Evolutionary conservation across 495 filamentous ascomycete species (phyloP).

Genomic region (Aspergillus indologenus): DNA sequence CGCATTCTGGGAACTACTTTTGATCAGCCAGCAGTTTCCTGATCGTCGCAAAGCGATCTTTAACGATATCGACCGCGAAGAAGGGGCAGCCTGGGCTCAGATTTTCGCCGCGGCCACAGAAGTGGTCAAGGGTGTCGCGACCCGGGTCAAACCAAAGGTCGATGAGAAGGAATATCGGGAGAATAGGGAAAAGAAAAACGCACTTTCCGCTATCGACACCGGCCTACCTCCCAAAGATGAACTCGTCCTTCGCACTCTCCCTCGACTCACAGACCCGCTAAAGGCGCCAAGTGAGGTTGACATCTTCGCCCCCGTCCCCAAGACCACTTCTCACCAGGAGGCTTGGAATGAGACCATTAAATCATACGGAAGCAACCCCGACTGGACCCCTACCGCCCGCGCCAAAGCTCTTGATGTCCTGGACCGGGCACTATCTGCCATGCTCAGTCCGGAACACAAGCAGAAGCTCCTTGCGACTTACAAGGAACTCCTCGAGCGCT

Average conservation of each 20-base stretch:
- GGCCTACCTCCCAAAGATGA: conserved; percentile 11
- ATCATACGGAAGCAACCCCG: conserved; percentile 56
- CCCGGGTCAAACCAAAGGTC: conserved; percentile 50
- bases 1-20: conserved; percentile 86
- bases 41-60: conserved; percentile 79
- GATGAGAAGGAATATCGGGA: background rate
- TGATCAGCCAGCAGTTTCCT: conserved; percentile 70
- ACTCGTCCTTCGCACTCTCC: conserved; percentile 44
- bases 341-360: conserved; percentile 53
- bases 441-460: conserved; percentile 44
- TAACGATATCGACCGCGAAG: conserved; percentile 81
- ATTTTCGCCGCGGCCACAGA: conserved; percentile 63
- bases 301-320: conserved; percentile 51
- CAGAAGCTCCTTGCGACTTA: conserved; percentile 36
- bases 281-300: conserved; percentile 45
- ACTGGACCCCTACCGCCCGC: conserved; percentile 45
- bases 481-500: too few species aligned
- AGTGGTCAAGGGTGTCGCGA: conserved; percentile 61
- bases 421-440: conserved; percentile 39
- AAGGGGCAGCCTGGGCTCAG: conserved; percentile 77
- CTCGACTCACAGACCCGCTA: conserved; percentile 50
- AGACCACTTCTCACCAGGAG: conserved; percentile 44
- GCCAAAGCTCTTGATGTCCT: conserved; percentile 42
- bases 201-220: background rate
- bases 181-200: background rate